phyloP scores from a whole-genome alignment of 2,329 filamentous ascomycete species.

The Ophioceras dolichostomum region DNA sequence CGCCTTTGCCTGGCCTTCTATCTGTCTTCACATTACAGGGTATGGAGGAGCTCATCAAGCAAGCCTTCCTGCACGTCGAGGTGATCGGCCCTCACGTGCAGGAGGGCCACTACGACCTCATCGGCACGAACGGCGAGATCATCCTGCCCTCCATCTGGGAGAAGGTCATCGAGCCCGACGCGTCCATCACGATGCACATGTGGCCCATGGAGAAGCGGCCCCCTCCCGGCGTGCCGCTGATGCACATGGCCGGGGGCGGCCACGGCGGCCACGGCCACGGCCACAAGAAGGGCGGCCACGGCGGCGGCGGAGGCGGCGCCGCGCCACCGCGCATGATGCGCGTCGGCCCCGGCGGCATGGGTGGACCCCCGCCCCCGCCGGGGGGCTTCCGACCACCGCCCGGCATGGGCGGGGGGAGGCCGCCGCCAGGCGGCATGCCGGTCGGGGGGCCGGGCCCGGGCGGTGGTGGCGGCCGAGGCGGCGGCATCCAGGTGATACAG shows the following conservation, averaged over 20 bases:
- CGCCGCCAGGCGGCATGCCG: not conserved
- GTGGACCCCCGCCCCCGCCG: not conserved
- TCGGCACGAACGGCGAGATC: conserved; percentile 69
- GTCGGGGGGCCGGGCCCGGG: not conserved
- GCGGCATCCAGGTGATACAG: no score
- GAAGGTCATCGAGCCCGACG: conserved; percentile 67
- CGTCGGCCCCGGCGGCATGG: no score
- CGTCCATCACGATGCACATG: conserved; percentile 48
- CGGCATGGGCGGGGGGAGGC: not conserved
- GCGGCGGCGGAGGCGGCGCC: no score
- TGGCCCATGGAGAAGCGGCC: conserved; percentile 35
- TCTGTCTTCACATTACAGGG: conserved; percentile 34
- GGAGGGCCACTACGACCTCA: conserved; percentile 68
- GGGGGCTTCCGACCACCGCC: not conserved
- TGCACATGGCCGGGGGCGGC: no score
- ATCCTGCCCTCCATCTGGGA: conserved; percentile 77
- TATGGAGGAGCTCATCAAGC: conserved; percentile 77
- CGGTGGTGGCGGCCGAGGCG: not conserved
- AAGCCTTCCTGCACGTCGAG: conserved; percentile 72
- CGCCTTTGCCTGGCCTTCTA: no score
- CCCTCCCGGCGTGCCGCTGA: not conserved
- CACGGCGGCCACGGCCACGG: no score
- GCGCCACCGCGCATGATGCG: no score
- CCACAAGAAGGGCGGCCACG: no score
- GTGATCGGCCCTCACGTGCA: conserved; percentile 64